phyloP scores from a whole-genome alignment of 2,329 filamentous ascomycete species.

The Tolypocladium pustulatum region DNA sequence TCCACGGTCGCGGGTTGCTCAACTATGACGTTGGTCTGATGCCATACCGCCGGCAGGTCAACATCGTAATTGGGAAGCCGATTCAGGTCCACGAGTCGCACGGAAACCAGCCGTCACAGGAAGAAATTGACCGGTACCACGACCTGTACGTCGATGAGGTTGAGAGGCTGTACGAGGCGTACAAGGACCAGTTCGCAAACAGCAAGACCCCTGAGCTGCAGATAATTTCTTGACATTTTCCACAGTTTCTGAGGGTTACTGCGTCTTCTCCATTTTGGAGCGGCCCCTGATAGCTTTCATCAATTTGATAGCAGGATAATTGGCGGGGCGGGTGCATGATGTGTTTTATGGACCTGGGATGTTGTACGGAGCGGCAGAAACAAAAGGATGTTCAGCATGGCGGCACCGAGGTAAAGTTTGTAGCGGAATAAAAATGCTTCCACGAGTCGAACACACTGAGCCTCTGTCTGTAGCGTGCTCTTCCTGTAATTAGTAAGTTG shows the following conservation, averaged over 20 bases:
- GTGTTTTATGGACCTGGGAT: not conserved
- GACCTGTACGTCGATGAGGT: slow-evolving; percentile 67
- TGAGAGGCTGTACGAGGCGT: slow-evolving; percentile 61
- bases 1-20: slow-evolving; percentile 86
- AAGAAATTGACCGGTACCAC: slow-evolving; percentile 75
- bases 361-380: not conserved
- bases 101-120: slow-evolving; percentile 51
- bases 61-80: slow-evolving; percentile 80
- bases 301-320: not conserved
- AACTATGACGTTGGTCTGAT: slow-evolving; percentile 97
- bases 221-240: slow-evolving; percentile 43
- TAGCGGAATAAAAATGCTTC: not conserved
- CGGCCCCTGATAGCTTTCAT: not conserved
- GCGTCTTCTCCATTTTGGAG: not conserved
- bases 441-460: too few species aligned
- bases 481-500: too few species aligned
- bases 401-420: not conserved
- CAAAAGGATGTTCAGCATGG: not conserved
- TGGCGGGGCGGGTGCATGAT: not conserved
- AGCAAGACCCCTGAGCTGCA: slow-evolving; percentile 54
- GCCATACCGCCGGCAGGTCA: slow-evolving; percentile 81
- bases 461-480: not conserved
- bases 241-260: not conserved
- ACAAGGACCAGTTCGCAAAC: slow-evolving; percentile 65
- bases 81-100: slow-evolving; percentile 56